Conservation (phyloP, 192 early-diverging fungal species). For the Diversispora eburnea region DNA sequence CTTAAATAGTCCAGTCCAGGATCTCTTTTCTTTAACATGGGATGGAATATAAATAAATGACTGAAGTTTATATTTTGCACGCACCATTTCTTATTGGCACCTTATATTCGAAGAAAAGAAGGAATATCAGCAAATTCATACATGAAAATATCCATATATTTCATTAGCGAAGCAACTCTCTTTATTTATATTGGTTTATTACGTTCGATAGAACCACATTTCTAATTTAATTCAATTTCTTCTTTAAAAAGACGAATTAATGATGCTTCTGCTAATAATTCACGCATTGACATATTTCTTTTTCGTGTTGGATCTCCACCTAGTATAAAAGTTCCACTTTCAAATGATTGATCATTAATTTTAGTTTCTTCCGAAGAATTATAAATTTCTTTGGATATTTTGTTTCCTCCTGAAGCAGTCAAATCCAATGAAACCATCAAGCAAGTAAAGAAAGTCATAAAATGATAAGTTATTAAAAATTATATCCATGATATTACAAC, state of each 20-base stretch:
- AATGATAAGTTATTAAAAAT: not conserved
- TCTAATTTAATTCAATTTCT: constrained; percentile 60
- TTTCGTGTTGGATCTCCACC: constrained; percentile 41
- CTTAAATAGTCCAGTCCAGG: too few species aligned
- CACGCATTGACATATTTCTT: constrained; percentile 36
- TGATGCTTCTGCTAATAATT: constrained; percentile 55
- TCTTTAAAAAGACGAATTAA: constrained; percentile 55
- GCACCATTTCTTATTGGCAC: too few species aligned
- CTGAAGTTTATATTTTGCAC: too few species aligned
- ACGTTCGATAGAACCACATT: constrained; percentile 39
- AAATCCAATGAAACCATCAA: constrained; percentile 41
- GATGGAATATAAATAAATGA: too few species aligned
- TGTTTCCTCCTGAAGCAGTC: constrained; percentile 39
- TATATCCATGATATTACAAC: not conserved
- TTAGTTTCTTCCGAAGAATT: constrained; percentile 39
- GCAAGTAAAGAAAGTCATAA: not conserved
- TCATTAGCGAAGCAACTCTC: too few species aligned
- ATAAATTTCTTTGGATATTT: constrained; percentile 39
- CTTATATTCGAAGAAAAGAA: too few species aligned
- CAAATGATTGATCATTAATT: constrained; percentile 36
- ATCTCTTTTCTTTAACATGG: too few species aligned
- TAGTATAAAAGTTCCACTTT: constrained; percentile 58
- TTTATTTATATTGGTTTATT: too few species aligned
- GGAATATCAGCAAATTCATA: too few species aligned
- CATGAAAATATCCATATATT: too few species aligned